phyloP scores from a whole-genome alignment of 805 yeast species.

The Clavispora fructus region DNA sequence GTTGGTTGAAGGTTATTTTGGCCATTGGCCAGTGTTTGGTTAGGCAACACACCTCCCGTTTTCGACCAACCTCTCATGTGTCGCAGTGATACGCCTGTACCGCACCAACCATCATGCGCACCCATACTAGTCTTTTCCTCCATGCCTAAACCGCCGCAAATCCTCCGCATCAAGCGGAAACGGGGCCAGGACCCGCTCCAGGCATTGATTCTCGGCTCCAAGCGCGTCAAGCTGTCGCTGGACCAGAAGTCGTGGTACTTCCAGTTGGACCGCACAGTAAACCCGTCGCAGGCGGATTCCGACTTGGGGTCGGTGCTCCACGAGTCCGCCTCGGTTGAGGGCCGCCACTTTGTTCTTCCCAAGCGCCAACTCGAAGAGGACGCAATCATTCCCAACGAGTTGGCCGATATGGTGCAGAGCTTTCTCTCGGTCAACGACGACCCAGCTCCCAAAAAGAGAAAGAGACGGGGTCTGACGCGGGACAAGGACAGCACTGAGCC shows the following conservation, averaged over 20 bases:
- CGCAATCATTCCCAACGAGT: slow-evolving; percentile 47
- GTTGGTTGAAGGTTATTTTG: too few relatives aligned
- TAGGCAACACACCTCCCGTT: too few relatives aligned
- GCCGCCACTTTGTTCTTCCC: slow-evolving; percentile 34
- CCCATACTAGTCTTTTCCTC: background rate
- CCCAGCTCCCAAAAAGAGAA: slow-evolving; percentile 10
- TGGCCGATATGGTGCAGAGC: slow-evolving; percentile 69
- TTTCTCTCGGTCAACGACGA: slow-evolving; percentile 40
- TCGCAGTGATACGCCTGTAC: too few relatives aligned
- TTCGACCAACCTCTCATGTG: too few relatives aligned
- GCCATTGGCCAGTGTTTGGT: too few relatives aligned
- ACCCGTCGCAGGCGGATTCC: slow-evolving; percentile 13
- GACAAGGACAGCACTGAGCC: too few relatives aligned
- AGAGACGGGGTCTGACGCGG: slow-evolving; percentile 1
- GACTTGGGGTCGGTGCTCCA: slow-evolving; percentile 21
- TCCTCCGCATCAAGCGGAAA: slow-evolving; percentile 80
- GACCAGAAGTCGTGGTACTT: slow-evolving; percentile 40
- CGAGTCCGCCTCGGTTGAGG: slow-evolving; percentile 15
- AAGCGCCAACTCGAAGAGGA: slow-evolving; percentile 29
- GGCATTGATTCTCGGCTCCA: slow-evolving; percentile 55
- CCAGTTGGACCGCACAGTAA: slow-evolving; percentile 28
- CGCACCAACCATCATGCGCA: too few relatives aligned
- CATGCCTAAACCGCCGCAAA: slow-evolving; percentile 41
- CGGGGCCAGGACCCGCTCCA: slow-evolving; percentile 85
- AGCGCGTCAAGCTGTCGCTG: slow-evolving; percentile 39